phyloP scores from a whole-genome alignment of 2,329 filamentous ascomycete species.

The Fusarium sp. region DNA sequence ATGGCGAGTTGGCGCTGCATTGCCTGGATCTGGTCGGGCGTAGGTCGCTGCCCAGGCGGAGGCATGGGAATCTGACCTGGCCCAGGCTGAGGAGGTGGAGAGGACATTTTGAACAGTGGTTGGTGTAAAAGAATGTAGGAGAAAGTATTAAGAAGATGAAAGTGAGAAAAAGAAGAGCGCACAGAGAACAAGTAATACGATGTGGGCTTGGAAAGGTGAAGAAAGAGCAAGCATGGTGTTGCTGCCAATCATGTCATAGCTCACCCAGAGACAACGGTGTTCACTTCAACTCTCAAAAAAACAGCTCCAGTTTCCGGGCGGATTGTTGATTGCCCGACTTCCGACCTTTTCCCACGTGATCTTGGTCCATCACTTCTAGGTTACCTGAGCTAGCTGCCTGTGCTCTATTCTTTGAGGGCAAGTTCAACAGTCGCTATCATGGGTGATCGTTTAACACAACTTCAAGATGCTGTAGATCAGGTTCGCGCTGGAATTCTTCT shows the following conservation, averaged over 20 bases:
- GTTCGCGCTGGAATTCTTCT: slow-evolving; percentile 53
- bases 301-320: slow-evolving; percentile 30
- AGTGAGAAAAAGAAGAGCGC: slow-evolving; percentile 17
- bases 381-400: not conserved
- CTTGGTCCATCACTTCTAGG: not conserved
- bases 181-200: slow-evolving; percentile 24
- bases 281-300: slow-evolving; percentile 44
- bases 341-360: slow-evolving; percentile 38
- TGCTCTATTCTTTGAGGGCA: slow-evolving; percentile 2
- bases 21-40: slow-evolving; percentile 82
- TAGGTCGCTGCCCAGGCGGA: slow-evolving; percentile 62
- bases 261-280: slow-evolving; percentile 49
- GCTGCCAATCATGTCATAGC: slow-evolving; percentile 41
- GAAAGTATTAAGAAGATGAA: slow-evolving; percentile 24
- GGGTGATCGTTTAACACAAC: slow-evolving; percentile 80
- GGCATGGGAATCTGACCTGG: slow-evolving; percentile 48
- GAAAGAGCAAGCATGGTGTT: slow-evolving; percentile 34
- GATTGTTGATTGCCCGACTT: slow-evolving; percentile 46
- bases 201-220: slow-evolving; percentile 24
- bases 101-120: slow-evolving; percentile 41
- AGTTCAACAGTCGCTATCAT: slow-evolving; percentile 54
- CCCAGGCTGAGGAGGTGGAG: slow-evolving; percentile 44
- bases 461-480: slow-evolving; percentile 86
- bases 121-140: slow-evolving; percentile 22
- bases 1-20: slow-evolving; percentile 85